Base-by-base conservation (phyloP, 1,284 basidiomycete species). In the Fomitopsis schrenkii region DNA sequence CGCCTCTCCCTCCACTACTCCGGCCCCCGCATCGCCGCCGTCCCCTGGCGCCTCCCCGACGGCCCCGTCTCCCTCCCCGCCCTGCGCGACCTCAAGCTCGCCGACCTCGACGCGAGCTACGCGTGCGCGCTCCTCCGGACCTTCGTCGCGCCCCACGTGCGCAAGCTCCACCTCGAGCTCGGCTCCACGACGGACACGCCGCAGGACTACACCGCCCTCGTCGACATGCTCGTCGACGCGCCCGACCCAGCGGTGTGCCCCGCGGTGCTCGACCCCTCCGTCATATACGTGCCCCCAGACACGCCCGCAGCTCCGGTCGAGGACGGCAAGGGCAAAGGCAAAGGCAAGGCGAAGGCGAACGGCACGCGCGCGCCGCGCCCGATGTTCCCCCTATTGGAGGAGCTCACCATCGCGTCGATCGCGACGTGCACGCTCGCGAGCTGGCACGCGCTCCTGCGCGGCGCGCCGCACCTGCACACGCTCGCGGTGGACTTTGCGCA, bases 1-100 rank as follows among this genome's bases (percentile, higher is more conserved):
- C 77, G 75, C 4, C 75, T 87, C 36, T 76, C 75, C 36, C 71
- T 87, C 26, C 81, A 83, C 69, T 86, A 85, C 70, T 85, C 84
- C 38, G 85, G 85, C n/a, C 77, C 77, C 33, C 64, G 80, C 78
- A 26, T 77, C 68, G 63, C 70, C 67, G 70, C 72, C n/a, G 12
- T 33, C n/a, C 57, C 68, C 74, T 50, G 75, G 71, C 14, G 70
- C 67, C 30, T 46, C 42, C 45, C 57, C 61, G 57, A 40, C 48
- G 57, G 57, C 57, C 33, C 66, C 60, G 76, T 83, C 60, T 66
- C 60, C 28, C 72, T 86, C 28, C 74, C 76, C 2, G 68, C 68
- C 8, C 74, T 87, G 33, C 66, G 70, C 53, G 79, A 81, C 57
- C 72, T 86, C 48, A 75, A 75, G 55, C 72, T 87, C 41, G 80